Evolutionary conservation across 2,329 filamentous ascomycete genomes (phyloP).

Genomic region (Celoporthe dispersa): DNA sequence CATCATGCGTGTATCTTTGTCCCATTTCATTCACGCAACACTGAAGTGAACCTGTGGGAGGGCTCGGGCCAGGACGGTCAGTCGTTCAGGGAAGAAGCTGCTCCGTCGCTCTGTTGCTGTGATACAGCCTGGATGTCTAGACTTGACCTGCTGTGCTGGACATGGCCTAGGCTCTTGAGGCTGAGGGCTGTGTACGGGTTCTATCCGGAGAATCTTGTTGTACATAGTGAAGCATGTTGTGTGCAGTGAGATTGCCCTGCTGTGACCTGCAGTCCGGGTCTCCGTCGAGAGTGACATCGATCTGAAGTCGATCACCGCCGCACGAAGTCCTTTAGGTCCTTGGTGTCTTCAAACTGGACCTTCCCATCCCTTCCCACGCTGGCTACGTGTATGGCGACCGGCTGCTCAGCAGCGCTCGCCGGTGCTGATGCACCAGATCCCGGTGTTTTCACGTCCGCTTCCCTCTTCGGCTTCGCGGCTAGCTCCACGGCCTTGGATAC

Average conservation of each 20-base stretch:
- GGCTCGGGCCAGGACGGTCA: background rate
- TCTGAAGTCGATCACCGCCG: slow-evolving; percentile 38
- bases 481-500: slow-evolving; percentile 63
- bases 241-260: background rate
- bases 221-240: slow-evolving; percentile 21
- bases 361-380: slow-evolving; percentile 65
- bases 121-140: background rate
- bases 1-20: background rate
- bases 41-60: background rate
- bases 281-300: background rate
- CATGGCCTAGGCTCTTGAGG: background rate
- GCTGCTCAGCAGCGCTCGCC: slow-evolving; percentile 40
- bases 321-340: slow-evolving; percentile 61
- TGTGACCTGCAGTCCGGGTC: background rate
- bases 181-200: background rate
- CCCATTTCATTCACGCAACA: background rate
- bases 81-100: background rate
- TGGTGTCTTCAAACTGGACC: slow-evolving; percentile 66
- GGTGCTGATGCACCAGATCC: slow-evolving; percentile 34
- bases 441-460: slow-evolving; percentile 3
- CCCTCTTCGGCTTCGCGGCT: slow-evolving; percentile 44
- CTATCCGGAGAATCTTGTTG: slow-evolving; percentile 10
- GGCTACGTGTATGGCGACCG: slow-evolving; percentile 58
- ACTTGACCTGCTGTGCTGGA: background rate
- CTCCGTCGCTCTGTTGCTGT: background rate